Conservation (phyloP, 306 rosid species). For the Cicer arietinum region DNA sequence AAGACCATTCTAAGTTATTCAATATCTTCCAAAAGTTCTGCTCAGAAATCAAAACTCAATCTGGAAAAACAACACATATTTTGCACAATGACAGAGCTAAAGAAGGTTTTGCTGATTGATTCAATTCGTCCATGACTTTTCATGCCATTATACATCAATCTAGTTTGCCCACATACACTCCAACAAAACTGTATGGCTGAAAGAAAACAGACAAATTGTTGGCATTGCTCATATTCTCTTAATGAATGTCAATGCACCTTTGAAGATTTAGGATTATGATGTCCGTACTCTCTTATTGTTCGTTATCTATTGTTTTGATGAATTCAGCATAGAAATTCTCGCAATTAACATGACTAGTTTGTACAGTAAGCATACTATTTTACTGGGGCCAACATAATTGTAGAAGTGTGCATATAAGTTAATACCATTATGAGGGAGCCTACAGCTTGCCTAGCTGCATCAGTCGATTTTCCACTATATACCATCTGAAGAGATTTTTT, state of each 20-base stretch:
- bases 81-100: not conserved
- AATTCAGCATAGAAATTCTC: constrained; percentile 5
- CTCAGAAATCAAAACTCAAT: not conserved
- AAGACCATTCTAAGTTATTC: not conserved
- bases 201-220: not conserved
- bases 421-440: constrained; percentile 76
- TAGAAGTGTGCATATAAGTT: constrained; percentile 20
- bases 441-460: constrained; percentile 78
- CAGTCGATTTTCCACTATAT: constrained; percentile 61
- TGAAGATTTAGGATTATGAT: not conserved
- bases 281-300: not conserved
- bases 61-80: not conserved
- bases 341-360: not conserved
- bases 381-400: constrained; percentile 27
- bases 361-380: constrained; percentile 15
- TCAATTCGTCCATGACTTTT: not conserved
- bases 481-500: constrained; percentile 83
- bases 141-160: not conserved
- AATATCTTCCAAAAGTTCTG: not conserved
- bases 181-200: not conserved
- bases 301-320: not conserved
- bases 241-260: not conserved
- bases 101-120: not conserved
- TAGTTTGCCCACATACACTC: not conserved
- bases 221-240: not conserved